These are phyloP conservation scores for Odontarrhena argentea DNA, from an alignment of 345 rosid species.

Conservation along the genomic window DNA sequence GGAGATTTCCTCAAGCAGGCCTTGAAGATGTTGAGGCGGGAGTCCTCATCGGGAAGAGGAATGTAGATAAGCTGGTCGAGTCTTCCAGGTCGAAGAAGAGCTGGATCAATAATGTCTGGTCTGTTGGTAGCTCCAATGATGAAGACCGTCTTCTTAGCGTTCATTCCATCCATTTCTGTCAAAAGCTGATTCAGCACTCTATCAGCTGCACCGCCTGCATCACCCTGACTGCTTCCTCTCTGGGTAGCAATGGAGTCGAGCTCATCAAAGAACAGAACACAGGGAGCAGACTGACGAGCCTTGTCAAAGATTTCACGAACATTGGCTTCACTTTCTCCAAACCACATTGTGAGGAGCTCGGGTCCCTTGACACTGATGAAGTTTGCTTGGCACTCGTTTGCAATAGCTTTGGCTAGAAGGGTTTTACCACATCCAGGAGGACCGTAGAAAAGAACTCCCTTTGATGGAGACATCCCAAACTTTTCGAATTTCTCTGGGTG, in stretches of 20 bases:
- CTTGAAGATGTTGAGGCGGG: slow-evolving; percentile 79
- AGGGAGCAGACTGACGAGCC: slow-evolving; percentile 95
- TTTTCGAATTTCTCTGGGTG: slow-evolving; percentile 98
- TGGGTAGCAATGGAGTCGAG: slow-evolving; percentile 98
- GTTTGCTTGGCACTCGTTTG: slow-evolving; percentile 96
- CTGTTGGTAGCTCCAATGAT: slow-evolving; percentile 96
- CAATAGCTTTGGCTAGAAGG: slow-evolving; percentile 96
- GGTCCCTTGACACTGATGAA: slow-evolving; percentile 97
- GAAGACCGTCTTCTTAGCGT: slow-evolving; percentile 92
- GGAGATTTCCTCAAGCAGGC: slow-evolving; percentile 92
- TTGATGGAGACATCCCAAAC: slow-evolving; percentile 96
- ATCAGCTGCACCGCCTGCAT: slow-evolving; percentile 98
- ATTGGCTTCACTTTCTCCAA: slow-evolving; percentile 96
- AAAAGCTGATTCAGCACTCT: slow-evolving; percentile 92
- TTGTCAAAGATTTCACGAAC: slow-evolving; percentile 96
- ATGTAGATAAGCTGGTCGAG: slow-evolving; percentile 94
- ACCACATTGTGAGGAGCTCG: slow-evolving; percentile 97
- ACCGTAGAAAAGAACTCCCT: slow-evolving; percentile 95
- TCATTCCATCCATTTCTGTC: slow-evolving; percentile 99
- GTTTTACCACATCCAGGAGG: slow-evolving; percentile 99
- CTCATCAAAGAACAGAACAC: slow-evolving; percentile 91
- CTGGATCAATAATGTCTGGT: slow-evolving; percentile 92
- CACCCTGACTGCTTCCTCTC: slow-evolving; percentile 87
- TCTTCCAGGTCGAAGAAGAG: slow-evolving; percentile 92
- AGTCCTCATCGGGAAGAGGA: slow-evolving; percentile 94